Evolutionary conservation across 352 stramenopile species (phyloP).

Genomic region (Achlya hypogyna): DNA sequence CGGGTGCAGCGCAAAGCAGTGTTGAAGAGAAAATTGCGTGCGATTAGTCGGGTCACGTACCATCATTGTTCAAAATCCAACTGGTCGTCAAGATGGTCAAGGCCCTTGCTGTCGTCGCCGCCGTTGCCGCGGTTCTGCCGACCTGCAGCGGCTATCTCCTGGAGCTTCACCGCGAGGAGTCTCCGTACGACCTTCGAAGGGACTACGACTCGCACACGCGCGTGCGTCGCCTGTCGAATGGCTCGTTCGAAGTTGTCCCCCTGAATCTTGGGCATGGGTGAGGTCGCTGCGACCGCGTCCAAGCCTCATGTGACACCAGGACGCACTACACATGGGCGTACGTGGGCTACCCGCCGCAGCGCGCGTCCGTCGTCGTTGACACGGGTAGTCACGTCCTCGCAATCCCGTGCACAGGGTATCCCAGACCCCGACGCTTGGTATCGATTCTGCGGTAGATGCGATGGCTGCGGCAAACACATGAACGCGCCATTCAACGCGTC

Average conservation of each 20-base stretch:
- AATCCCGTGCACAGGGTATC: slow-evolving; percentile 68
- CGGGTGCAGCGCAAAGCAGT: neutral
- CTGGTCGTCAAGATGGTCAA: neutral
- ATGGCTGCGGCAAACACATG: slow-evolving; percentile 62
- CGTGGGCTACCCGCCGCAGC: slow-evolving; percentile 62
- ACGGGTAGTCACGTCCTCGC: slow-evolving; percentile 71
- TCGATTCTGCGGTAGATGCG: slow-evolving; percentile 27
- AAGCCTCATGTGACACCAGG: slow-evolving; percentile 20
- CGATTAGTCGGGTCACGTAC: neutral
- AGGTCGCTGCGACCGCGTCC: neutral
- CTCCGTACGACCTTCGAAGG: neutral
- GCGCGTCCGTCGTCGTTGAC: slow-evolving; percentile 74
- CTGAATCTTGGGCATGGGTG: slow-evolving; percentile 58
- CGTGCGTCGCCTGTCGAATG: slow-evolving; percentile 1
- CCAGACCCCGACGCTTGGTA: neutral
- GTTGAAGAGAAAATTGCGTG: neutral
- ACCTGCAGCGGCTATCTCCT: neutral
- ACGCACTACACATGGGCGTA: slow-evolving; percentile 84
- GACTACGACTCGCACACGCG: no score
- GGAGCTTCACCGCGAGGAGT: neutral
- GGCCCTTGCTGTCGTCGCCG: neutral
- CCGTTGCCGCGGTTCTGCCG: neutral
- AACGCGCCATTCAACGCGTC: slow-evolving; percentile 48
- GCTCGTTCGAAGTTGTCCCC: slow-evolving; percentile 44
- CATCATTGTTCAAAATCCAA: no score